phyloP scores from a whole-genome alignment of 2,329 filamentous ascomycete genomes.

The Fusarium concolor region DNA sequence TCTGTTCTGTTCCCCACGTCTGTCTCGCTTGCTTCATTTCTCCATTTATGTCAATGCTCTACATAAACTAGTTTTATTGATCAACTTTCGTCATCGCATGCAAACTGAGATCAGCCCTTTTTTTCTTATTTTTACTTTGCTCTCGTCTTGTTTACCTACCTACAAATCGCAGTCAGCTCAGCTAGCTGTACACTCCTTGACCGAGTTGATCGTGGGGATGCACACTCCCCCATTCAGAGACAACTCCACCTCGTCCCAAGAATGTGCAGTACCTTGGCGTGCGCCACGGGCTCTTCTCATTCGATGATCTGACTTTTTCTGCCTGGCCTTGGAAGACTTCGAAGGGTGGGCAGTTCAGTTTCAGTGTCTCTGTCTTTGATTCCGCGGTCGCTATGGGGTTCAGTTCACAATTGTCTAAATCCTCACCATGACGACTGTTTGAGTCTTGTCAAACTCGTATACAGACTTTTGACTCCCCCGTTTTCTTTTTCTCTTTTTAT shows the following conservation, averaged over 20 bases:
- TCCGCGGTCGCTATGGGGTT: conserved; percentile 1
- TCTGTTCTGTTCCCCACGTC: conserved; percentile 12
- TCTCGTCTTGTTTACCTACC: background rate
- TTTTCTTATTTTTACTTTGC: background rate
- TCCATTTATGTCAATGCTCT: background rate
- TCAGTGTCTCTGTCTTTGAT: conserved; percentile 1
- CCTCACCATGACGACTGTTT: conserved; percentile 35
- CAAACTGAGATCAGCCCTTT: too few species aligned
- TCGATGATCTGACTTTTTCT: conserved; percentile 40
- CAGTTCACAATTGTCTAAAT: conserved; percentile 20
- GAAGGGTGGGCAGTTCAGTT: conserved; percentile 2
- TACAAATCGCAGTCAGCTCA: background rate
- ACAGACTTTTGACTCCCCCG: background rate
- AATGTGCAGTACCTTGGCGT: conserved; percentile 29
- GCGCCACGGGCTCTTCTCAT: conserved; percentile 23
- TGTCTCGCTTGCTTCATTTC: background rate
- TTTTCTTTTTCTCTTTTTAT: background rate
- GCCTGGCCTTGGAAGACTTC: conserved; percentile 11
- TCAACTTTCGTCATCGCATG: background rate
- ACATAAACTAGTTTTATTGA: background rate
- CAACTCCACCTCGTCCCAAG: conserved; percentile 15
- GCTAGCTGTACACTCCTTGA: conserved; percentile 3
- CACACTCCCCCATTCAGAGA: conserved; percentile 1
- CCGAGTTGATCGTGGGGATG: background rate
- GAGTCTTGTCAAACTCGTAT: background rate